Percentiles rank a stretch among this genome's conserved stretches.
These are phyloP conservation scores for Pilaira anomala DNA, from an alignment of 192 early-diverging fungal genomes.

Conservation along the genomic window DNA sequence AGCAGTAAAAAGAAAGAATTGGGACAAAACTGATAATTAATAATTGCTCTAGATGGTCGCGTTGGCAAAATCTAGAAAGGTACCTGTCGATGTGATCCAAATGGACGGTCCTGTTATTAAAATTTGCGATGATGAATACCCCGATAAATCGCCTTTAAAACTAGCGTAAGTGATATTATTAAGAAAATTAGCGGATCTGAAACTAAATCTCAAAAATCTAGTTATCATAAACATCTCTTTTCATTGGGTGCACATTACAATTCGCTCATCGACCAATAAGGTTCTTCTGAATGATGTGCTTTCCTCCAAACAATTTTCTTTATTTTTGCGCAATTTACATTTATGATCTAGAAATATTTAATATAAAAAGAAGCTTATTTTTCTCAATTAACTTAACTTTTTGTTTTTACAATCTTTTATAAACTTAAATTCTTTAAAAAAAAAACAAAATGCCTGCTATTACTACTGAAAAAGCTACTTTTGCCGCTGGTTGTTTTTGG, in stretches of 20 bases:
- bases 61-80: slow-evolving; percentile 65
- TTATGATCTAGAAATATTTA: no score
- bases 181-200: not conserved
- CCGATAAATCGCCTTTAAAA: slow-evolving; percentile 56
- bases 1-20: not conserved
- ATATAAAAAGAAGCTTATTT: no score
- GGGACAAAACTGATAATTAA: not conserved
- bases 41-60: slow-evolving; percentile 65
- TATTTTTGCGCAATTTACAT: no score
- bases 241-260: slow-evolving; percentile 98
- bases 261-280: slow-evolving; percentile 52
- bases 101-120: slow-evolving; percentile 73
- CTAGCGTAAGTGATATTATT: slow-evolving; percentile 63
- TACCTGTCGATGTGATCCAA: slow-evolving; percentile 86
- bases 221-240: slow-evolving; percentile 86
- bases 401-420: no score
- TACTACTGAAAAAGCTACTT: slow-evolving; percentile 58
- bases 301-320: no score
- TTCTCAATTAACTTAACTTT: no score
- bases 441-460: no score
- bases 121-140: slow-evolving; percentile 71
- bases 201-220: slow-evolving; percentile 20
- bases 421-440: no score
- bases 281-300: no score
- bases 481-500: slow-evolving; percentile 96